phyloP scores from a whole-genome alignment of 768 basidiomycete genomes.

The Mycena chlorophos region DNA sequence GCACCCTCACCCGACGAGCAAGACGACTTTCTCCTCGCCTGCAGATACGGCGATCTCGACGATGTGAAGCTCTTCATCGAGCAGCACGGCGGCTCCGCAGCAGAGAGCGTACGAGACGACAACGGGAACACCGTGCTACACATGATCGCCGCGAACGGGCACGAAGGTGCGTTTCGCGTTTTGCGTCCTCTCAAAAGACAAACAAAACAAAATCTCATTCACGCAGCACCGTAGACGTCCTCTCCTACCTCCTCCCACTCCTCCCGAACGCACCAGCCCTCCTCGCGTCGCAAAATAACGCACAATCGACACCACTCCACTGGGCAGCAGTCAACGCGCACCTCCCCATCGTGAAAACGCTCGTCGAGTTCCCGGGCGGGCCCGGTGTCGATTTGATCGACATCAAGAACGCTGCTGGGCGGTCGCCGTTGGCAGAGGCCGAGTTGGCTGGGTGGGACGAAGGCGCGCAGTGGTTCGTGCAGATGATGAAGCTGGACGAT shows the following conservation, averaged over 20 bases:
- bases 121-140: slow-evolving; percentile 81
- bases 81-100: slow-evolving; percentile 50
- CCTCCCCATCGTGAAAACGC: slow-evolving; percentile 56
- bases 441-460: slow-evolving; percentile 82
- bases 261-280: slow-evolving; percentile 45
- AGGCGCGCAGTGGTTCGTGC: slow-evolving; percentile 79
- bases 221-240: slow-evolving; percentile 64
- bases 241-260: slow-evolving; percentile 71
- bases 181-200: slow-evolving; percentile 8
- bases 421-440: slow-evolving; percentile 79
- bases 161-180: slow-evolving; percentile 55
- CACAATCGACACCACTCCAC: slow-evolving; percentile 83
- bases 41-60: slow-evolving; percentile 85
- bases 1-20: slow-evolving; percentile 50
- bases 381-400: slow-evolving; percentile 73
- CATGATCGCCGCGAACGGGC: slow-evolving; percentile 89
- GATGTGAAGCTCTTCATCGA: slow-evolving; percentile 70
- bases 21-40: slow-evolving; percentile 77
- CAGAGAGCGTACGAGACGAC: slow-evolving; percentile 62
- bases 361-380: slow-evolving; percentile 57
- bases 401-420: slow-evolving; percentile 70
- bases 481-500: slow-evolving; percentile 72
- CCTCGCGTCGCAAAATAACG: slow-evolving; percentile 61
- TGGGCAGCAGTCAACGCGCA: slow-evolving; percentile 91
- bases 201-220: slow-evolving; percentile 41